These are phyloP conservation scores for Pharnaceum exiguum DNA, from an alignment of 148 eudicot species.

Conservation along the genomic window DNA sequence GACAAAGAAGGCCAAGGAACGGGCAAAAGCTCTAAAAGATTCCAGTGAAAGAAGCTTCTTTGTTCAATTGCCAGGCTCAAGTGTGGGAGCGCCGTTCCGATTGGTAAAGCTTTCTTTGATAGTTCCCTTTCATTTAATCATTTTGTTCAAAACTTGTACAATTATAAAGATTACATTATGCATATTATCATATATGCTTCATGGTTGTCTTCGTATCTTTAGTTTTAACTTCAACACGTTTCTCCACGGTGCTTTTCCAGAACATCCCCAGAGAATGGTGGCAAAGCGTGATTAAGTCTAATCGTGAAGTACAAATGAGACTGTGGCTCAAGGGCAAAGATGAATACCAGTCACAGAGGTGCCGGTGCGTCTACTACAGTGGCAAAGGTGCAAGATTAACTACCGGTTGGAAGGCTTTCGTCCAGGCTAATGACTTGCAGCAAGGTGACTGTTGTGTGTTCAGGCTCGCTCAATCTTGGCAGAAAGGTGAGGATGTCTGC, in stretches of 20 bases:
- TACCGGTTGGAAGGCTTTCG: conserved; percentile 3
- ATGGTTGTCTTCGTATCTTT: no score
- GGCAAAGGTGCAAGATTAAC: neutral
- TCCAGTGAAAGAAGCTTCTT: neutral
- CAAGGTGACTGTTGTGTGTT: conserved; percentile 11
- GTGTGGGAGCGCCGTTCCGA: no score
- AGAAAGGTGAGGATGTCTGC: neutral
- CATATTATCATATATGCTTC: no score
- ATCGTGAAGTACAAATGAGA: neutral
- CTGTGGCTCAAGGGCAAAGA: neutral
- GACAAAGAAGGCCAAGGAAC: neutral
- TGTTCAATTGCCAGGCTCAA: neutral
- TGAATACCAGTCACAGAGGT: neutral
- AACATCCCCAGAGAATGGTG: conserved; percentile 3
- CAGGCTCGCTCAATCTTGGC: conserved; percentile 2
- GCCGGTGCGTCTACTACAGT: neutral
- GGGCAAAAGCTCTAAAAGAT: neutral
- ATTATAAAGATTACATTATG: no score
- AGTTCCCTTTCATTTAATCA: no score
- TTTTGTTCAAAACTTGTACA: no score
- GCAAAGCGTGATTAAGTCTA: neutral
- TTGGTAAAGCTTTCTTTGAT: no score
- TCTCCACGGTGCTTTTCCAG: neutral
- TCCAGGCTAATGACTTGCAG: neutral
- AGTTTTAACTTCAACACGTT: no score